Conservation (phyloP, 1,284 basidiomycete species). For the Cutaneotrichosporon sp. region DNA sequence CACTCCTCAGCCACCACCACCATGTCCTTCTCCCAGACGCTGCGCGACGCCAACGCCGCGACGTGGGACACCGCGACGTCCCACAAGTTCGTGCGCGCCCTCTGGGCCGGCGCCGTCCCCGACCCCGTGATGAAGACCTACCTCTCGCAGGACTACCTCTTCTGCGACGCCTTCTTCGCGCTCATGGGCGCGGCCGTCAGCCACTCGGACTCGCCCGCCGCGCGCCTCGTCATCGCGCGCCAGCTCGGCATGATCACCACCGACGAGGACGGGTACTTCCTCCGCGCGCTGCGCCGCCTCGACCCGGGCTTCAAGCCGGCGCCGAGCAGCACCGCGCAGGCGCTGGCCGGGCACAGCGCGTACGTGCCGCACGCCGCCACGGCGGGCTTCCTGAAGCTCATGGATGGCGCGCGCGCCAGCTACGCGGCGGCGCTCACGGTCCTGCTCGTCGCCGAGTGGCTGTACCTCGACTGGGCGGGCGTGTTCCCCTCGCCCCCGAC, state of each 20-base stretch:
- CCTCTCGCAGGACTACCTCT: slow-evolving; percentile 22
- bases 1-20: background rate
- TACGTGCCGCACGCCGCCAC: slow-evolving; percentile 9
- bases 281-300: slow-evolving; percentile 20
- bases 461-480: slow-evolving; percentile 28
- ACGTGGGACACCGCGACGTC: slow-evolving; percentile 9
- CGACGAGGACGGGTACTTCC: slow-evolving; percentile 26
- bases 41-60: slow-evolving; percentile 4
- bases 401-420: slow-evolving; percentile 13
- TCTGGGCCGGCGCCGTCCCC: slow-evolving; percentile 22
- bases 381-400: slow-evolving; percentile 12
- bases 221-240: slow-evolving; percentile 17
- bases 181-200: slow-evolving; percentile 22
- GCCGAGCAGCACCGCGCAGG: background rate
- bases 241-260: slow-evolving; percentile 22
- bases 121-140: slow-evolving; percentile 12
- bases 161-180: slow-evolving; percentile 25
- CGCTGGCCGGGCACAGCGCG: background rate
- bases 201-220: slow-evolving; percentile 14
- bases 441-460: slow-evolving; percentile 28
- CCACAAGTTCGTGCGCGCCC: slow-evolving; percentile 18
- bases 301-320: background rate
- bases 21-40: slow-evolving; percentile 7
- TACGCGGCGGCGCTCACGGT: slow-evolving; percentile 18
- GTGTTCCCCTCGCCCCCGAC: background rate